These are phyloP conservation scores for Suhomyces faveliae DNA, from an alignment of 805 yeast species.

Conservation along the genomic window DNA sequence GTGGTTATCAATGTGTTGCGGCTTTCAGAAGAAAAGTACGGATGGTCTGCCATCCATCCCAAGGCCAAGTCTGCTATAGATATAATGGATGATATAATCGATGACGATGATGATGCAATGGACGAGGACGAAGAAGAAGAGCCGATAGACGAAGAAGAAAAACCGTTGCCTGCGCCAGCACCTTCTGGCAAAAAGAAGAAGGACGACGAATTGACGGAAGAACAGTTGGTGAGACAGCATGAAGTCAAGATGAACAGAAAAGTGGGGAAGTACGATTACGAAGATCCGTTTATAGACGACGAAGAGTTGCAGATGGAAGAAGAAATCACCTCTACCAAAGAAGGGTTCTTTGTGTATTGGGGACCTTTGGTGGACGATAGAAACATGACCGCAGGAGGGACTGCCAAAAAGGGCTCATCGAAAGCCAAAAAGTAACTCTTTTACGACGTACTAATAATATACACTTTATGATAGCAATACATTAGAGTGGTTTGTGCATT, in stretches of 20 bases:
- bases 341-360: slow-evolving; percentile 93
- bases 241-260: slow-evolving; percentile 58
- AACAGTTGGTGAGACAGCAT: slow-evolving; percentile 45
- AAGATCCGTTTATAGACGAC: slow-evolving; percentile 97
- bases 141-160: slow-evolving; percentile 12
- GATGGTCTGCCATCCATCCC: slow-evolving; percentile 71
- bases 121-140: slow-evolving; percentile 47
- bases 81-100: slow-evolving; percentile 47
- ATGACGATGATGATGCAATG: slow-evolving; percentile 49
- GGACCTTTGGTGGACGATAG: slow-evolving; percentile 77
- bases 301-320: slow-evolving; percentile 91
- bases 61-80: slow-evolving; percentile 58
- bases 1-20: slow-evolving; percentile 69
- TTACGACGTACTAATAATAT: too few species aligned
- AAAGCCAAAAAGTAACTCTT: slow-evolving; percentile 29
- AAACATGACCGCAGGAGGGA: slow-evolving; percentile 10
- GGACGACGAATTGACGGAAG: slow-evolving; percentile 31
- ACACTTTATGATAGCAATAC: too few species aligned
- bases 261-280: slow-evolving; percentile 86
- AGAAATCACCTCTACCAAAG: slow-evolving; percentile 86
- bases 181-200: slow-evolving; percentile 18
- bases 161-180: slow-evolving; percentile 1
- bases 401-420: slow-evolving; percentile 22
- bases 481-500: background rate
- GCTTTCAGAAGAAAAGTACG: slow-evolving; percentile 80